Percentiles rank a stretch among this genome's conserved stretches.
Evolutionary conservation across 441 rosid genomes (phyloP).

Genomic region (Eutrema salsugineum): DNA sequence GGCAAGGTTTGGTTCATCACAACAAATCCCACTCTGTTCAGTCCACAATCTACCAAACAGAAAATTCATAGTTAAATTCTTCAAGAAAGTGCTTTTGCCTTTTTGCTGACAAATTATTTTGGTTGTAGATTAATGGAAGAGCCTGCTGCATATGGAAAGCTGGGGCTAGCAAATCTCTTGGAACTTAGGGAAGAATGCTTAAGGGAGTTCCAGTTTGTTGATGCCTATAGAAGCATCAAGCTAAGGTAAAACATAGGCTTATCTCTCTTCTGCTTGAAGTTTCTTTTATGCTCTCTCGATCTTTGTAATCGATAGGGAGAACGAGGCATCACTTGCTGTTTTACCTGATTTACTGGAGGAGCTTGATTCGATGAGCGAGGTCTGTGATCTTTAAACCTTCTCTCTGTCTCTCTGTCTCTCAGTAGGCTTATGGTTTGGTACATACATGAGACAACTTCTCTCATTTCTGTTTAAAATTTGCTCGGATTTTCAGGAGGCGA

Average conservation of each 20-base stretch:
- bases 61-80: not conserved
- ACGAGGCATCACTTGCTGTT: slow-evolving; percentile 98
- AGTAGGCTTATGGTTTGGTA: not conserved
- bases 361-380: slow-evolving; percentile 92
- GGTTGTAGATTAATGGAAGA: slow-evolving; percentile 88
- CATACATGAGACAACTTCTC: not conserved
- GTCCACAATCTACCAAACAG: not conserved
- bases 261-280: not conserved
- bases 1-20: slow-evolving; percentile 60
- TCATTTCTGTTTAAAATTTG: not conserved
- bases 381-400: slow-evolving; percentile 21
- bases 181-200: slow-evolving; percentile 97
- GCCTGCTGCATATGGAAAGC: slow-evolving; percentile 97
- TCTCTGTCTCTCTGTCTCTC: not conserved
- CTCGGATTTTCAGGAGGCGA: slow-evolving; percentile 60
- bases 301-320: slow-evolving; percentile 63
- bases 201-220: slow-evolving; percentile 96
- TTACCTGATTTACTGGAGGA: slow-evolving; percentile 85
- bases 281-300: slow-evolving; percentile 7
- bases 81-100: not conserved
- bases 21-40: not conserved
- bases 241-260: slow-evolving; percentile 54
- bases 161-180: slow-evolving; percentile 96
- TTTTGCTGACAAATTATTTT: not conserved
- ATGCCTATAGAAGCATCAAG: slow-evolving; percentile 96